phyloP scores from a whole-genome alignment of 2,329 filamentous ascomycete genomes.

The Lecanicillium sp. region DNA sequence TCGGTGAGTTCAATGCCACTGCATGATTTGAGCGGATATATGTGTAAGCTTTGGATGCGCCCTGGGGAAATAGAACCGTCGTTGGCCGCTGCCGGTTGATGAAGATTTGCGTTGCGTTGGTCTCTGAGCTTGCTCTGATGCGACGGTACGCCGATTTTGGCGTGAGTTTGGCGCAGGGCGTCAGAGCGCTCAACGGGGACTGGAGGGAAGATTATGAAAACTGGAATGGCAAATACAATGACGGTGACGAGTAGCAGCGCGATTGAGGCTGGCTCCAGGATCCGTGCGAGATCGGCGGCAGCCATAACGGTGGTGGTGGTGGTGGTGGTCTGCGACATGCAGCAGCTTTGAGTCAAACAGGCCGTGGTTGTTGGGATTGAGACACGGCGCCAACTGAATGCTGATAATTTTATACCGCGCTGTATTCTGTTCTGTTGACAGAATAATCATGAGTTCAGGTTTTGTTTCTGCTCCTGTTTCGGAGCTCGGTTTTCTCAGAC shows the following conservation, averaged over 20 bases:
- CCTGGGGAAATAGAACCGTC: constrained; percentile 7
- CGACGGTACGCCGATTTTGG: constrained; percentile 33
- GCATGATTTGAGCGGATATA: constrained; percentile 82
- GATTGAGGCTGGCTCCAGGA: constrained; percentile 22
- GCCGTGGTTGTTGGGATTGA: too few relatives aligned
- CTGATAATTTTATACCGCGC: too few relatives aligned
- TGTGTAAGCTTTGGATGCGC: constrained; percentile 55
- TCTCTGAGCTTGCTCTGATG: constrained; percentile 27
- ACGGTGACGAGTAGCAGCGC: constrained; percentile 35
- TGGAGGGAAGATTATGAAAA: constrained; percentile 47
- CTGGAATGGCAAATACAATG: constrained; percentile 42
- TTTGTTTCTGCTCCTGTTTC: too few relatives aligned
- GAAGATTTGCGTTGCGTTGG: constrained; percentile 13
- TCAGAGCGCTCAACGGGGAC: constrained; percentile 43
- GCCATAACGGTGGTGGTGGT: too few relatives aligned
- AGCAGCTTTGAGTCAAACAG: too few relatives aligned
- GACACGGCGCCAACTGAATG: too few relatives aligned
- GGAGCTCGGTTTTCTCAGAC: too few relatives aligned
- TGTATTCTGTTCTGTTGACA: too few relatives aligned
- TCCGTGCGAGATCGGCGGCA: constrained; percentile 12
- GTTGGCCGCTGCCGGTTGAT: constrained; percentile 3
- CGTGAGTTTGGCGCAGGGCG: constrained; percentile 46
- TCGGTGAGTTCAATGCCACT: constrained; percentile 62
- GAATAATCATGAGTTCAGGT: too few relatives aligned
- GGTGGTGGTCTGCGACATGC: too few relatives aligned